Evolutionary conservation across 1,284 basidiomycete species (phyloP), one percentile per base, ranked within the genome.

Genomic region (Boletus smithii): DNA sequence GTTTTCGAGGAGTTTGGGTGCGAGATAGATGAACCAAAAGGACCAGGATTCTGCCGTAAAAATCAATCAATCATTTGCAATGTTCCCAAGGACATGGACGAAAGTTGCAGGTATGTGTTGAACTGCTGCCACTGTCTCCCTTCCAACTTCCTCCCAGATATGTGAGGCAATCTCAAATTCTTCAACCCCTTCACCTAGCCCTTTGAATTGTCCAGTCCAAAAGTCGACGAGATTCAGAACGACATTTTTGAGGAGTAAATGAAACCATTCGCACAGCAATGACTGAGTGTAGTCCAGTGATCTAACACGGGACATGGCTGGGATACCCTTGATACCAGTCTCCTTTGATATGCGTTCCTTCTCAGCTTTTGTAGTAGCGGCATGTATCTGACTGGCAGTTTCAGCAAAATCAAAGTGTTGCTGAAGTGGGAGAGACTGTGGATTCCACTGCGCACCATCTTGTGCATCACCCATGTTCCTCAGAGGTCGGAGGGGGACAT

Each of bases 141-240:
- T 0, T 8, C 61, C 55, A 4, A 68, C 52, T 6, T 49, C 36
- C 5, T 51, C 29, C 59, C 65, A 67, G 5, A 62, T 49, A 9
- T 56, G 46, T 3, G 39, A 32, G 0, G 9, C 23, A 60, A 68
- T n/a, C 53, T 46, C 31, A 32, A n/a, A 32, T 4, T 32, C 16
- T 13, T 55, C 58, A 1, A 1, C 14, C 0, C 60, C 60, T 0
- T 20, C 16, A 17, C 62, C 58, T 4, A 68, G 44, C 0, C 51
- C 55, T 35, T 70, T 71, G 58, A 42, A 49, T 4, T 55, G 42
- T 0, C 68, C 63, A 3, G 53, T 68, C 68, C 67, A 70, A 2
- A 64, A 52, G 4, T 51, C 23, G 0, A 68, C 44, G 3, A 69
- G 51, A n/a, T 57, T 62, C 0, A 24, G 37, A 2, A 60, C 46